Conservation (phyloP, 495 filamentous ascomycete species). For the Filosporella fistucella region DNA sequence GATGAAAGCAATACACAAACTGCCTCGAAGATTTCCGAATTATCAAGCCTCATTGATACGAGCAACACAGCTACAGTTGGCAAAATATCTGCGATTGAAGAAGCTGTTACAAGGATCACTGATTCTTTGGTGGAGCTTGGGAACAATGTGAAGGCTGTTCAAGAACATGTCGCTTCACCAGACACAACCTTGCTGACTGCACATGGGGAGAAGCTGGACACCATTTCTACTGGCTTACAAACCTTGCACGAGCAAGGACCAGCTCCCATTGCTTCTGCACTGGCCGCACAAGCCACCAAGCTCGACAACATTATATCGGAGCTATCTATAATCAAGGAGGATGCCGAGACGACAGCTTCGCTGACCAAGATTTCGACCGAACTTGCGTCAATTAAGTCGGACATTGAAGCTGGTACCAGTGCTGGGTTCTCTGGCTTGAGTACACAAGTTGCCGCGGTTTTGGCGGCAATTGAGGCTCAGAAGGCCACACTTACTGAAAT, state of each 20-base stretch:
- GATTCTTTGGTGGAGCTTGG: slow-evolving; percentile 15
- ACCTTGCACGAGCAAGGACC: slow-evolving; percentile 15
- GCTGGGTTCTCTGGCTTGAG: slow-evolving; percentile 11
- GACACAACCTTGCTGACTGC: slow-evolving; percentile 17
- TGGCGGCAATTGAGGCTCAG: slow-evolving; percentile 16
- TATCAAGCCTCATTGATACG: slow-evolving; percentile 13
- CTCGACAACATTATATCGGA: slow-evolving; percentile 20
- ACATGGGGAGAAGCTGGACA: slow-evolving; percentile 18
- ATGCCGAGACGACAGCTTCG: slow-evolving; percentile 5
- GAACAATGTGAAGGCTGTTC: slow-evolving; percentile 17
- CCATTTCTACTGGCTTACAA: slow-evolving; percentile 15
- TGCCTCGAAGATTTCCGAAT: slow-evolving; percentile 12
- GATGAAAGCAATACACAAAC: slow-evolving; percentile 13
- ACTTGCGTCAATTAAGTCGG: slow-evolving; percentile 17
- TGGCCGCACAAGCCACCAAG: slow-evolving; percentile 15
- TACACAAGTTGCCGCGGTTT: slow-evolving; percentile 7
- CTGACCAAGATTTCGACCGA: slow-evolving; percentile 15
- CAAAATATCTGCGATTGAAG: slow-evolving; percentile 21
- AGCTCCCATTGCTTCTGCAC: slow-evolving; percentile 7
- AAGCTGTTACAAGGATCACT: slow-evolving; percentile 18
- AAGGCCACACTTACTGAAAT: slow-evolving; percentile 14
- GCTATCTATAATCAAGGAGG: slow-evolving; percentile 13
- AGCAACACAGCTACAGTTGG: slow-evolving; percentile 9
- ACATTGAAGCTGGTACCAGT: slow-evolving; percentile 14
- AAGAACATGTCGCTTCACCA: slow-evolving; percentile 16